phyloP scores from a whole-genome alignment of 352 stramenopile genomes.

The Phytophthora pinifolia region DNA sequence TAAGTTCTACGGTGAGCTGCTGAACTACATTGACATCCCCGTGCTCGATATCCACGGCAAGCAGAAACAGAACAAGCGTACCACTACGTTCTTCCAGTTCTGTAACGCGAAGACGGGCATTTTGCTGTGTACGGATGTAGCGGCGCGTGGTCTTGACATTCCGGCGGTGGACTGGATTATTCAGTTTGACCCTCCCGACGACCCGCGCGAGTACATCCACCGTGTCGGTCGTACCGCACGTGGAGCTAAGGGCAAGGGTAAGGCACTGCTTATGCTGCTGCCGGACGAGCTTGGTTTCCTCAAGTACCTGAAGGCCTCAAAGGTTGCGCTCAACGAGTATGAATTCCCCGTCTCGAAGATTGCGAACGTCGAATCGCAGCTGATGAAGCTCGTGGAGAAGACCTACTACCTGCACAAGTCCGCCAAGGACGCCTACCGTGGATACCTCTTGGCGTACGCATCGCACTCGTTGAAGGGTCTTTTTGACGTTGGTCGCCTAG shows the following conservation, averaged over 20 bases:
- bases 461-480: constrained; percentile 98
- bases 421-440: constrained; percentile 97
- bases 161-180: constrained; percentile 99
- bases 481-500: constrained; percentile 97
- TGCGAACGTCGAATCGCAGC: constrained; percentile 96
- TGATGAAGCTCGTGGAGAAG: constrained; percentile 98
- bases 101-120: constrained; percentile 97
- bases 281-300: constrained; percentile 98
- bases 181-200: constrained; percentile 98
- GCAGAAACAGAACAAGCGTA: constrained; percentile 99
- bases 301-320: constrained; percentile 97
- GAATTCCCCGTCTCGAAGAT: constrained; percentile 98
- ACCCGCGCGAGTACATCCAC: constrained; percentile 99
- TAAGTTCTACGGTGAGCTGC: constrained; percentile 98
- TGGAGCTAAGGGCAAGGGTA: constrained; percentile 88
- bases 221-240: constrained; percentile 85
- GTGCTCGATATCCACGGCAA: constrained; percentile 99
- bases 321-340: constrained; percentile 99
- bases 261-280: constrained; percentile 97
- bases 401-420: constrained; percentile 99
- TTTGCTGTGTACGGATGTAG: constrained; percentile 98
- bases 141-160: constrained; percentile 97
- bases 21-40: constrained; percentile 99
- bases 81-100: constrained; percentile 99
- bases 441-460: constrained; percentile 98